Base-by-base conservation (phyloP, 1,139 yeast species). In the Kodamaea derodonti region DNA sequence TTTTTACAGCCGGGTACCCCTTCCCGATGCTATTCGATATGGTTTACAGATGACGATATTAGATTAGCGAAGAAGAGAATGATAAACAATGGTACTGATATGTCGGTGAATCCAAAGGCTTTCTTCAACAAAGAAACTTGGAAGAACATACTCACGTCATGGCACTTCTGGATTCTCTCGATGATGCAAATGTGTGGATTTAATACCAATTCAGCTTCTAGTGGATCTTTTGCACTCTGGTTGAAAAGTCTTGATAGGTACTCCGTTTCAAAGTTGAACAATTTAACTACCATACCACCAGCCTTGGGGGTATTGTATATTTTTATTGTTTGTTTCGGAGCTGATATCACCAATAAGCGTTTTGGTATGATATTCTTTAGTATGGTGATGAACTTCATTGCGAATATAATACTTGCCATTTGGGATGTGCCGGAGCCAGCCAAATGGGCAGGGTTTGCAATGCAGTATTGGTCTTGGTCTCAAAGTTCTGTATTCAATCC, bases 231-330 rank as follows among this genome's bases (percentile, higher is more conserved):
- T 34, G 50, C 50, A 7, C 56, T 75, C 32, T 75, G 80, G 80
- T 56, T 75, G 35, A 65, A 71, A 46, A 69, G 77, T 12, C 55
- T 69, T 25, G 48, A 58, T 24, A 57, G 62, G 34, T 76, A 61
- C 45, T 37, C 60, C 2, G 54, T 60, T 14, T 60, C 64, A 2
- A 57, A 63, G 42, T 50, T 69, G 22, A 73, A 76, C 41, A 46
- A 60, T 31, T 46, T 52, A 26, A 56, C 75, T 8, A 58, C 78
- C 34, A 54, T 69, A 13, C 65, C 78, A 3, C 75, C 79, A 1
- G 78, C 71, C 3, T 51, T 75, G 14, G 80, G 80, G 33, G 57
- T 76, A 24, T 43, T 69, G 8, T 73, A 70, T 59, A 55, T 77
- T 32, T 43, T 65, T 17, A 44, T 71, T 13, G 59, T 65, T 9